Conservation (phyloP, 768 basidiomycete species). For the Termitomyces heimii region DNA sequence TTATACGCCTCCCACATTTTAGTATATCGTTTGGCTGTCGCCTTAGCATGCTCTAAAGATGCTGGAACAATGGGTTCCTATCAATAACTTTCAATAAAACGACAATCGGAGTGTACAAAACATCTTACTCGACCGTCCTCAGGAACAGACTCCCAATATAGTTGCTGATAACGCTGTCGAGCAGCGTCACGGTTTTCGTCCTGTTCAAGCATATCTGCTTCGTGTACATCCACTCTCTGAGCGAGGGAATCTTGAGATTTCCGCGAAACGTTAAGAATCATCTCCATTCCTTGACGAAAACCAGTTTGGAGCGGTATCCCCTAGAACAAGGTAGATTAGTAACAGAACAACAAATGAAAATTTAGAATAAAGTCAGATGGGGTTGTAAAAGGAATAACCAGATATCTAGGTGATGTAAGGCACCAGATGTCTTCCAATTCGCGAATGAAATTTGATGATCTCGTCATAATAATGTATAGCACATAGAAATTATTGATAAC, state of each 20-base stretch:
- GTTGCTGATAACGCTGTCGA: slow-evolving; percentile 59
- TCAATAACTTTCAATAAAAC: slow-evolving; percentile 1
- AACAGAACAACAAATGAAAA: neutral
- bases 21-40: slow-evolving; percentile 29
- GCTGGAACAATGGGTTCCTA: slow-evolving; percentile 61
- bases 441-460: slow-evolving; percentile 58
- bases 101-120: slow-evolving; percentile 1
- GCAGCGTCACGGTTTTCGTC: slow-evolving; percentile 47
- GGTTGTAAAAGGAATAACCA: slow-evolving; percentile 67
- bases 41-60: slow-evolving; percentile 44
- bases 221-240: slow-evolving; percentile 41
- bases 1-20: slow-evolving; percentile 28
- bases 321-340: slow-evolving; percentile 26
- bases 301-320: slow-evolving; percentile 69
- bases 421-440: slow-evolving; percentile 54
- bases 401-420: slow-evolving; percentile 52
- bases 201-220: slow-evolving; percentile 60
- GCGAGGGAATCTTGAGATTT: slow-evolving; percentile 5
- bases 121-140: slow-evolving; percentile 57
- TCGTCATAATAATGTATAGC: slow-evolving; percentile 37
- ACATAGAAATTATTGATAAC: neutral
- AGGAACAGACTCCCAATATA: slow-evolving; percentile 75
- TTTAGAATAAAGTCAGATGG: slow-evolving; percentile 46
- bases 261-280: slow-evolving; percentile 52
- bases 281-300: slow-evolving; percentile 79